Percentiles rank a stretch among this genome's conserved stretches.
Evolutionary conservation across 352 stramenopile species (phyloP).

Genomic region (Achlya hypogyna): DNA sequence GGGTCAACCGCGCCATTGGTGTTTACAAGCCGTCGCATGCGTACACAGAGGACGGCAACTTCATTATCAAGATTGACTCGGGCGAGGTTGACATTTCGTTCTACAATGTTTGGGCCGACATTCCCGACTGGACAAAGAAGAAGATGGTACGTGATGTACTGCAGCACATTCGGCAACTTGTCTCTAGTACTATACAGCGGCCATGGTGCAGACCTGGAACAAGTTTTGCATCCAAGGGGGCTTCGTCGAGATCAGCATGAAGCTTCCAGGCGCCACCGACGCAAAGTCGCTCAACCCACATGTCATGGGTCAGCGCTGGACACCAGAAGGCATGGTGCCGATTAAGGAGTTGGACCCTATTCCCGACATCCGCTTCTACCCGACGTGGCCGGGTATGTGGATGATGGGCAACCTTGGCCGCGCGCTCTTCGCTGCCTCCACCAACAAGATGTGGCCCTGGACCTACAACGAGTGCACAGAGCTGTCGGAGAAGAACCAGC

Average conservation of each 20-base stretch:
- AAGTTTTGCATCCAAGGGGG: constrained; percentile 94
- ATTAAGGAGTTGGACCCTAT: constrained; percentile 7
- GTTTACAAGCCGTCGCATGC: constrained; percentile 59
- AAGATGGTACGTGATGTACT: constrained; percentile 24
- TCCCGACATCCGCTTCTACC: constrained; percentile 33
- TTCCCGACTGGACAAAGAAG: constrained; percentile 38
- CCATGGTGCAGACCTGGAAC: constrained; percentile 91
- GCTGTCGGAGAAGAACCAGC: constrained; percentile 43
- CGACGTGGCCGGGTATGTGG: constrained; percentile 92
- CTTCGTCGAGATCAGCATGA: constrained; percentile 86
- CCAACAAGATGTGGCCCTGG: constrained; percentile 93
- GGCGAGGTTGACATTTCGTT: constrained; percentile 49
- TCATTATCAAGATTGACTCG: constrained; percentile 51
- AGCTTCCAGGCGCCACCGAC: constrained; percentile 76
- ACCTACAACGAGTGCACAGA: constrained; percentile 89
- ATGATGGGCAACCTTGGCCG: constrained; percentile 92
- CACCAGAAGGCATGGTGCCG: constrained; percentile 8
- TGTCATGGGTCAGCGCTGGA: constrained; percentile 25
- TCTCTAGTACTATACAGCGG: constrained; percentile 59
- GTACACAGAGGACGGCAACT: constrained; percentile 39
- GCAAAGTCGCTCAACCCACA: constrained; percentile 58
- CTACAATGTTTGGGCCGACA: constrained; percentile 59
- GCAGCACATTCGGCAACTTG: too few relatives aligned
- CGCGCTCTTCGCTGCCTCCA: constrained; percentile 90
- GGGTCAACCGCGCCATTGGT: constrained; percentile 55